Evolutionary conservation across 2,329 filamentous ascomycete species (phyloP).

Genomic region (Bipolaris cookei): DNA sequence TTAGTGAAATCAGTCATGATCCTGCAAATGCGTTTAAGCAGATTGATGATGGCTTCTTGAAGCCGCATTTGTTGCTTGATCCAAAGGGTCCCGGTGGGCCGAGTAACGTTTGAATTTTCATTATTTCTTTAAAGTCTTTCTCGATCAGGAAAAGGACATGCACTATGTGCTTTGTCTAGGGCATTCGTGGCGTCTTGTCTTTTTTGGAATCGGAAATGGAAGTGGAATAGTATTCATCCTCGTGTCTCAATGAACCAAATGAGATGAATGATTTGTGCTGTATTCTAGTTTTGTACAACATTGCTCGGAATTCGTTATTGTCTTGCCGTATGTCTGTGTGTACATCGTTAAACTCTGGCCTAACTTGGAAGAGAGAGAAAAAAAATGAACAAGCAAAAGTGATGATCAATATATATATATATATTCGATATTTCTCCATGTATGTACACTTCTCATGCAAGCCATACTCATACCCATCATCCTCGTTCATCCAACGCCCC

Average conservation of each 20-base stretch:
- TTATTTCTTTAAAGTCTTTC: neutral
- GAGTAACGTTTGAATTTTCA: constrained; percentile 40
- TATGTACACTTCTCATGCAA: no score
- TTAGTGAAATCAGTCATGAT: constrained; percentile 79
- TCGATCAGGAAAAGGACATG: neutral
- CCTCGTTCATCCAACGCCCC: no score
- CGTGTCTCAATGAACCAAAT: no score
- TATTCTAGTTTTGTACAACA: neutral
- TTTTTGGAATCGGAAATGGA: neutral
- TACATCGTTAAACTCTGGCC: no score
- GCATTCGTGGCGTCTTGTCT: neutral
- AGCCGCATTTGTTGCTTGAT: constrained; percentile 86
- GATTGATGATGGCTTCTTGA: constrained; percentile 94
- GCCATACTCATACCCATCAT: no score
- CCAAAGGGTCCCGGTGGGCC: constrained; percentile 51
- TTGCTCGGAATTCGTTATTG: no score
- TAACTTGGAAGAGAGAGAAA: no score
- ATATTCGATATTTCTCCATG: no score
- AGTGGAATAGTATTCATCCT: neutral
- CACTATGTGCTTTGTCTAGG: neutral
- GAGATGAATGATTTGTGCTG: neutral
- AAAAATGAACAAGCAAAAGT: no score
- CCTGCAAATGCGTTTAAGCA: constrained; percentile 89
- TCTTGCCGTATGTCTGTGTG: no score
- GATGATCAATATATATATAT: no score